Percentiles rank a stretch among this genome's conserved stretches.
These are phyloP conservation scores for Coniochaeta pulveracea DNA, from an alignment of 2,329 filamentous ascomycete genomes.

Conservation along the genomic window DNA sequence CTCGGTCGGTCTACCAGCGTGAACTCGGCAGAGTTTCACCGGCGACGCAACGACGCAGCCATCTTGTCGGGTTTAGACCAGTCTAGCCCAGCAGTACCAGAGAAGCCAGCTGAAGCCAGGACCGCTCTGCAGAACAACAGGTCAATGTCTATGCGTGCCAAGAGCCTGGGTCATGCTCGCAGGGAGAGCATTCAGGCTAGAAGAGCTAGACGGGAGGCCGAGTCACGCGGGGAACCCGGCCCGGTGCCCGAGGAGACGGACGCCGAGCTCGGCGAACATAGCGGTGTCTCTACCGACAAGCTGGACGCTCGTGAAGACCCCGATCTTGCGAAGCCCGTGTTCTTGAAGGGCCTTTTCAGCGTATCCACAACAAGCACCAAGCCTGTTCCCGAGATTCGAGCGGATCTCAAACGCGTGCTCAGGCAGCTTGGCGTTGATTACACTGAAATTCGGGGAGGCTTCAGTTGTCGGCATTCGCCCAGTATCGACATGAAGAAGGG, in stretches of 20 bases:
- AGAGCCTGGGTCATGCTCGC: constrained; percentile 80
- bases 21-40: constrained; percentile 72
- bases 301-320: constrained; percentile 41
- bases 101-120: constrained; percentile 36
- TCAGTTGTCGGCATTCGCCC: constrained; percentile 76
- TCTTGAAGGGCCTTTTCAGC: constrained; percentile 91
- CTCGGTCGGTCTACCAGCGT: constrained; percentile 85
- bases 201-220: constrained; percentile 47
- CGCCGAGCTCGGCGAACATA: constrained; percentile 56
- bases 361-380: constrained; percentile 94
- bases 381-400: constrained; percentile 72
- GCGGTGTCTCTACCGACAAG: constrained; percentile 48
- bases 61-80: constrained; percentile 72
- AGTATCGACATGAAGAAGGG: constrained; percentile 79
- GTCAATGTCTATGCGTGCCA: constrained; percentile 60
- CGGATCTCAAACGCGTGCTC: constrained; percentile 83
- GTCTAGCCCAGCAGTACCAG: constrained; percentile 43
- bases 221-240: constrained; percentile 22
- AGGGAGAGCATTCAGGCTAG: constrained; percentile 88
- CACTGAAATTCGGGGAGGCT: constrained; percentile 85
- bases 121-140: constrained; percentile 41
- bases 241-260: constrained; percentile 85
- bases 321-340: constrained; percentile 86
- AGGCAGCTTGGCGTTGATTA: constrained; percentile 84
- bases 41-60: constrained; percentile 36